Conservation (phyloP, 2,329 filamentous ascomycete genomes). For the Coniochaeta sp. region DNA sequence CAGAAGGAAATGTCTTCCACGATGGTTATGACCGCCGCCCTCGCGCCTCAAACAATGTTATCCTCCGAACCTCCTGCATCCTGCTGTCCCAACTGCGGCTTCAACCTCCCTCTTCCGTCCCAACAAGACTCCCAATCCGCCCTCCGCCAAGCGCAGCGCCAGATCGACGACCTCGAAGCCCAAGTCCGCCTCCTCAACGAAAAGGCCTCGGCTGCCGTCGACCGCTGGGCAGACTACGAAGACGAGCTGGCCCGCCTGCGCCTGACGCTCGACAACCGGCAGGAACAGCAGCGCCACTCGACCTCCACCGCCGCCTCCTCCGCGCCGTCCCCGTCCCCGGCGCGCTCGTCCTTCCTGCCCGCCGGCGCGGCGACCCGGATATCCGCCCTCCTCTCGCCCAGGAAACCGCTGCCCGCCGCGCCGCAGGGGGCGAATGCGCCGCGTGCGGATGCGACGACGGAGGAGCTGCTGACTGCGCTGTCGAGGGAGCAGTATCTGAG, state of each 20-base stretch:
- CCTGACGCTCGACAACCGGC: constrained; percentile 1
- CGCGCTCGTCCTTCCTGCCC: constrained; percentile 37
- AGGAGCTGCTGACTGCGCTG: constrained; percentile 56
- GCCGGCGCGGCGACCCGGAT: constrained; percentile 33
- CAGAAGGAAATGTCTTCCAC: constrained; percentile 6
- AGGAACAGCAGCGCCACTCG: constrained; percentile 16
- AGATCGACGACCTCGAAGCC: constrained; percentile 61
- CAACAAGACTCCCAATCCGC: constrained; percentile 5
- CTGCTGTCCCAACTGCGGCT: constrained; percentile 46
- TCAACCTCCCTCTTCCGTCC: constrained; percentile 23
- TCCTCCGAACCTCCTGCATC: constrained; percentile 5
- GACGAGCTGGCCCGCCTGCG: constrained; percentile 62
- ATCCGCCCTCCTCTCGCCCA: constrained; percentile 35
- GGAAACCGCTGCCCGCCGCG: constrained; percentile 31
- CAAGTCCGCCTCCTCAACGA: constrained; percentile 64
- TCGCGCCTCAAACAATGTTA: constrained; percentile 7
- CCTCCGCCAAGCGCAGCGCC: constrained; percentile 47
- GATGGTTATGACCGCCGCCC: constrained; percentile 8
- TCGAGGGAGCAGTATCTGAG: constrained; percentile 60
- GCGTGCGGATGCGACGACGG: constrained; percentile 14
- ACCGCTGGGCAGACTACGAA: constrained; percentile 71
- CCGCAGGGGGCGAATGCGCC: not conserved
- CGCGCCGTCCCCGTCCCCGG: constrained; percentile 16
- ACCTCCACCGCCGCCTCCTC: constrained; percentile 14
- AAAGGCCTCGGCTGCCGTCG: constrained; percentile 58